Conservation (phyloP, 345 rosid genomes). For the Rhizophora apiculata region DNA sequence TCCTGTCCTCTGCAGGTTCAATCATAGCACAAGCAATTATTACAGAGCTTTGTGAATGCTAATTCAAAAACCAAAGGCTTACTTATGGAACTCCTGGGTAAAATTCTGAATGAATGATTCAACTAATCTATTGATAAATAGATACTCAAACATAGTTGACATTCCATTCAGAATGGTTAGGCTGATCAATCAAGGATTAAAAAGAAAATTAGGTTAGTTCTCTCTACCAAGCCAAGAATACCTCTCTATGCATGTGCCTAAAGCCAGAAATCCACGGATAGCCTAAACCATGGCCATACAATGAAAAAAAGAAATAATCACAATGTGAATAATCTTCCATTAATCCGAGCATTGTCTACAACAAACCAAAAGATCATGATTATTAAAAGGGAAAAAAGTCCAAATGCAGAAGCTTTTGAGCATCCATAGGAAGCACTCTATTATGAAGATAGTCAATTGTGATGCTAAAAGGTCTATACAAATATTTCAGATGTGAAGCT, state of each 20-base stretch:
- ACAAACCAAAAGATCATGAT: too few species aligned
- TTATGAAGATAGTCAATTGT: too few species aligned
- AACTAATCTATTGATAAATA: background rate
- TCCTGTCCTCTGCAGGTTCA: conserved; percentile 56
- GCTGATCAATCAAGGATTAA: background rate
- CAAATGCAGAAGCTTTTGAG: too few species aligned
- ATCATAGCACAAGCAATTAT: conserved; percentile 6
- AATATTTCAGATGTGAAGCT: too few species aligned
- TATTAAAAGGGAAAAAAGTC: too few species aligned
- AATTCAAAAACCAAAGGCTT: conserved; percentile 9
- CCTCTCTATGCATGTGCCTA: background rate
- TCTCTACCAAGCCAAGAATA: background rate
- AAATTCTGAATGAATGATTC: background rate
- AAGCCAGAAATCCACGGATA: background rate
- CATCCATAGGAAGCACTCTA: too few species aligned
- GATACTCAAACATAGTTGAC: background rate
- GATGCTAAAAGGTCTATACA: too few species aligned
- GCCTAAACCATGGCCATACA: too few species aligned
- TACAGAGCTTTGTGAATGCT: conserved; percentile 8
- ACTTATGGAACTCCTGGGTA: conserved; percentile 12
- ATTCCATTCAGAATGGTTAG: background rate
- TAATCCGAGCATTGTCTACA: too few species aligned
- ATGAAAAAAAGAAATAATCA: too few species aligned
- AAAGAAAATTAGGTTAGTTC: background rate
- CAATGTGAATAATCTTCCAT: too few species aligned